Base-by-base conservation (phyloP, 2,329 filamentous ascomycete genomes). In the Colletotrichum shisoi region DNA sequence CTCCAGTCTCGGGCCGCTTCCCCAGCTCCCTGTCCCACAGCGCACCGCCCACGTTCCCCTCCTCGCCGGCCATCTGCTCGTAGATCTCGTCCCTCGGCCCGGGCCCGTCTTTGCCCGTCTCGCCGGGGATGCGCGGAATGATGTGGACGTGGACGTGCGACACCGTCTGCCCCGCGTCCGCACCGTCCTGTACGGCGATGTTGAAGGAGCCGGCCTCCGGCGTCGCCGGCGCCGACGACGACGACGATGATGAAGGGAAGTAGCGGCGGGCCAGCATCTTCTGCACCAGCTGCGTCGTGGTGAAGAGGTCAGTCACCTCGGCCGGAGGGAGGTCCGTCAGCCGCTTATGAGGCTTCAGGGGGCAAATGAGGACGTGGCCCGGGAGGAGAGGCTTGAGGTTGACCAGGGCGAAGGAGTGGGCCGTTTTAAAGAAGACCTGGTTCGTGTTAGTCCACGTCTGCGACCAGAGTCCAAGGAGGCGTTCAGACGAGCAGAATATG, bases 301-400 rank as follows among this genome's bases (percentile, higher is more conserved):
- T 78, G 80, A 97, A 97, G 24, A 99, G 87, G 77, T 99, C 94
- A 34, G 81, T 79, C 37, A 93, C 86, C 80, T 97, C 94, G 19
- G 83, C 81, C 0, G 84, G 73, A 0, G 87, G 87, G 54, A 97
- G 86, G 76, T 96, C 91, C 58, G 88, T 87, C 63, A 98, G 85
- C 57, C 92, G 91, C 54, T 84, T 86, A 71, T 93, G 90, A 34
- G 82, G 79, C 40, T 84, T 84, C 21, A 87, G 85, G 0, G 95
- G 93, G 71, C 91, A 97, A 69, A 99, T 87, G 39, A 99, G 91
- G 69, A 98, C 90, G 81, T 99, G 95, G 64, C 95, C 95, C 0
- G 94, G 93, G 1, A 97, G 85, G 44, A 99, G 87, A 27, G 95
- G 95, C 80, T 97, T 97, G 76, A 98, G 87, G 80, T 99, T 99